A percentile compares a stretch with the other conserved stretches of the same genome.
Conservation (phyloP, 2,329 filamentous ascomycete genomes). For the Botrytis fragariae region DNA sequence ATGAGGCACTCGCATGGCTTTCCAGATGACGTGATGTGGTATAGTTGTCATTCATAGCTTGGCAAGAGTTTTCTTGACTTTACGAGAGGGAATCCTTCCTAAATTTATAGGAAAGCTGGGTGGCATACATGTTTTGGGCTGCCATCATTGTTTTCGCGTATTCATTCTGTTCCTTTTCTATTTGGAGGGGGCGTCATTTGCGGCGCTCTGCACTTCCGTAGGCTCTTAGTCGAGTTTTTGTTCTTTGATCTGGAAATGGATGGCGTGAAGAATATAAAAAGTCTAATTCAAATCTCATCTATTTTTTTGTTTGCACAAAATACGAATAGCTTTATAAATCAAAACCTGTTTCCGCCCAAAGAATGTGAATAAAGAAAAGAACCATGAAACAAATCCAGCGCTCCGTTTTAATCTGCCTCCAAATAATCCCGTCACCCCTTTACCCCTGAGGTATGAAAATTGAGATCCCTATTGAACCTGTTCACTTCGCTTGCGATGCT, state of each 20-base stretch:
- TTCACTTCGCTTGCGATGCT: neutral
- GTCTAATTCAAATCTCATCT: neutral
- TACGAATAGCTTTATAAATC: too few species aligned
- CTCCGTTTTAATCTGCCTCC: neutral
- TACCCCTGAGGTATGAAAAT: neutral
- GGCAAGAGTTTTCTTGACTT: neutral
- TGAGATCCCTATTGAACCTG: neutral
- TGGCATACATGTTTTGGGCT: neutral
- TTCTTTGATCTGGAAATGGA: neutral
- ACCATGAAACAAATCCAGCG: neutral
- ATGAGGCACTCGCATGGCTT: neutral
- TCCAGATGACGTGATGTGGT: neutral
- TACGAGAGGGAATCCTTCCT: neutral
- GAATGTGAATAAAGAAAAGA: neutral
- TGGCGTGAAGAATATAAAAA: neutral
- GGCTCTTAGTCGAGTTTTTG: neutral
- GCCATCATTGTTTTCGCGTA: neutral
- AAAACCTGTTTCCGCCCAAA: neutral
- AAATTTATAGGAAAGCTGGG: neutral
- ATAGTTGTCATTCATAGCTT: neutral
- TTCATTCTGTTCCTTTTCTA: neutral
- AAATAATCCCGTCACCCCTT: neutral
- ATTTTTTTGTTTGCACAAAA: neutral
- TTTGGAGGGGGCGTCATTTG: rapidly evolving
- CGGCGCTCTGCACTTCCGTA: neutral